Evolutionary conservation across 352 stramenopile species (phyloP).

Genomic region (Phytopythium vexans): DNA sequence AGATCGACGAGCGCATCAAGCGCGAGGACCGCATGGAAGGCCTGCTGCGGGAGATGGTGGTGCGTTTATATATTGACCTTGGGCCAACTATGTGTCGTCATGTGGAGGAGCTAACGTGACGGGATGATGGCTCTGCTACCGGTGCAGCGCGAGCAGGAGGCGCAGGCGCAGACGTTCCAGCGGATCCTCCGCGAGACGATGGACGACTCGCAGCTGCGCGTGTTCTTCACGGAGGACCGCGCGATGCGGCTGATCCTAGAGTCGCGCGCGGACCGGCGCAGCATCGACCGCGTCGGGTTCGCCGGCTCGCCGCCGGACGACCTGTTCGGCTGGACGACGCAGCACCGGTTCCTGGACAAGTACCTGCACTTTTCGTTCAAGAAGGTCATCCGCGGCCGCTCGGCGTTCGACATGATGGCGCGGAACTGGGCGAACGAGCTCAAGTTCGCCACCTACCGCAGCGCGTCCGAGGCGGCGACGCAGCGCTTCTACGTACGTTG

Average conservation of each 20-base stretch:
- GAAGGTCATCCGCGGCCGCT: conserved; percentile 38
- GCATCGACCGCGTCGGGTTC: conserved; percentile 39
- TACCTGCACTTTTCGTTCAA: conserved; percentile 43
- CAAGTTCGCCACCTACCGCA: conserved; percentile 42
- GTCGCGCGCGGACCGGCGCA: conserved; percentile 27
- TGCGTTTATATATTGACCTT: neutral
- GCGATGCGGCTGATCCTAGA: conserved; percentile 41
- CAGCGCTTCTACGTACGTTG: conserved; percentile 29
- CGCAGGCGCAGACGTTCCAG: conserved; percentile 16
- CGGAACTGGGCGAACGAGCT: conserved; percentile 46
- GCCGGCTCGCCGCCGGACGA: conserved; percentile 12
- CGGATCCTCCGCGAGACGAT: conserved; percentile 22
- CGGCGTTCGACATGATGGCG: conserved; percentile 29
- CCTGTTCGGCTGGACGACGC: conserved; percentile 52
- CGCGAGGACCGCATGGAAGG: conserved; percentile 55
- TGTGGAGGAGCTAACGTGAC: neutral
- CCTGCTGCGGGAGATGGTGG: conserved; percentile 37
- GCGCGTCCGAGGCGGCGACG: conserved; percentile 20
- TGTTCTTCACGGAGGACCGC: conserved; percentile 17
- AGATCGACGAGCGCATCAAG: conserved; percentile 45
- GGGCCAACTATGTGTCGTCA: neutral
- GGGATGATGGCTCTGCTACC: neutral
- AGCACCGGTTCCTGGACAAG: conserved; percentile 30
- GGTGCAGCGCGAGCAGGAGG: conserved; percentile 16
- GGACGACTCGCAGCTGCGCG: conserved; percentile 2